Evolutionary conservation across 2,329 filamentous ascomycete genomes (phyloP).

Genomic region (Cordyceps farinosa): DNA sequence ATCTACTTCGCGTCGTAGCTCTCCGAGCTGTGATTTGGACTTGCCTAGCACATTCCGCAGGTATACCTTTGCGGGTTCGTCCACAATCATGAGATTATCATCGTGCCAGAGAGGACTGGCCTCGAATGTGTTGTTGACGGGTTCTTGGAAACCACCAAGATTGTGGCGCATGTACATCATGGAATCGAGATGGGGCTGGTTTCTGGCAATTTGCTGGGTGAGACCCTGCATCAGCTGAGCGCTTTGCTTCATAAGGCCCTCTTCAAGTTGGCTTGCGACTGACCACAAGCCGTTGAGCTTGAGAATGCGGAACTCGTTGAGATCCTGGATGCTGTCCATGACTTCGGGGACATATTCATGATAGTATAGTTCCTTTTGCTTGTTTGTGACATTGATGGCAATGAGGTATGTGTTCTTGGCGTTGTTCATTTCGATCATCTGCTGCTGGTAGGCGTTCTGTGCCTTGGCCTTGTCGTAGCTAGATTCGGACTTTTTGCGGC

Average conservation of each 20-base stretch:
- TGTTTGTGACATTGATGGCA: conserved; percentile 93
- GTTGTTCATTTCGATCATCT: conserved; percentile 93
- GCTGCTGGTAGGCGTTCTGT: conserved; percentile 86
- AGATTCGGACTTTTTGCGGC: conserved; percentile 90
- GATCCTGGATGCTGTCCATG: conserved; percentile 87
- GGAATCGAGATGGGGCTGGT: conserved; percentile 84
- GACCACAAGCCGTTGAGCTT: conserved; percentile 86
- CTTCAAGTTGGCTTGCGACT: conserved; percentile 74
- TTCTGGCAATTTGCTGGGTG: conserved; percentile 76
- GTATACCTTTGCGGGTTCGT: conserved; percentile 85
- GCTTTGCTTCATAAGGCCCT: conserved; percentile 71
- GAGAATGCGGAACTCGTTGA: conserved; percentile 81
- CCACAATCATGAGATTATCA: conserved; percentile 78
- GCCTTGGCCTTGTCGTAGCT: conserved; percentile 94
- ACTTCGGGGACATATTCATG: conserved; percentile 94
- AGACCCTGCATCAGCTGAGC: conserved; percentile 69
- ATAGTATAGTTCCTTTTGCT: conserved; percentile 96
- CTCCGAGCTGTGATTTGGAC: conserved; percentile 78
- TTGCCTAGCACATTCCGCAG: conserved; percentile 88
- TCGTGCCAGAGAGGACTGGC: conserved; percentile 97
- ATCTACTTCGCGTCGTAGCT: conserved; percentile 78
- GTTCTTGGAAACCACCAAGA: conserved; percentile 75
- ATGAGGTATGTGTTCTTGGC: conserved; percentile 98
- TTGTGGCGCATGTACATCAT: conserved; percentile 99
- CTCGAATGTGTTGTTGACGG: conserved; percentile 80